Evolutionary conservation across 345 rosid species (phyloP).

Genomic region (Limnanthes douglasii): DNA sequence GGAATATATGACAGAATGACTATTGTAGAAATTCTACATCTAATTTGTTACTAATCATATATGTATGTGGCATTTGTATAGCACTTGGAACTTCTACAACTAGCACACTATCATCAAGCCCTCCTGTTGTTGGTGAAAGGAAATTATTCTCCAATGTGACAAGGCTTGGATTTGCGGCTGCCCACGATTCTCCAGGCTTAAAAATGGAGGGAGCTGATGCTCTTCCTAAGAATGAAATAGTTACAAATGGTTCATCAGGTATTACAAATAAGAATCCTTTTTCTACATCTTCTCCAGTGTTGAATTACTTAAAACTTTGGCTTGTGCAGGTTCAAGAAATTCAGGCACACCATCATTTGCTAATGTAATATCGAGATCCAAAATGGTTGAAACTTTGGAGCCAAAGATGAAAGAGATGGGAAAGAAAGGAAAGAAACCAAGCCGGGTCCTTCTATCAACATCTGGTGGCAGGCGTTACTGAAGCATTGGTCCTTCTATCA

Average conservation of each 20-base stretch:
- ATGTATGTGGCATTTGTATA: too few species aligned
- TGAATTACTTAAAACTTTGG: neutral
- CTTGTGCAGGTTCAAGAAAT: conserved; percentile 31
- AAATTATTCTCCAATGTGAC: conserved; percentile 71
- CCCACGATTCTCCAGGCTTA: conserved; percentile 71
- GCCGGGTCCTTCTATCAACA: conserved; percentile 73
- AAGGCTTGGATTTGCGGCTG: conserved; percentile 90
- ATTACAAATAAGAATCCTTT: neutral
- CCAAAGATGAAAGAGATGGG: conserved; percentile 35
- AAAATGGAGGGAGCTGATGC: conserved; percentile 33
- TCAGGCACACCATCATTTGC: conserved; percentile 59
- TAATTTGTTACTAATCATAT: too few species aligned
- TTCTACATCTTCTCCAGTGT: conserved; percentile 1
- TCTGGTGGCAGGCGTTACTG: conserved; percentile 71
- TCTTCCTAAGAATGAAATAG: conserved; percentile 14
- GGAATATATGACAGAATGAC: too few species aligned
- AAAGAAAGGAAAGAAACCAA: conserved; percentile 66
- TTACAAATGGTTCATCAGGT: conserved; percentile 26
- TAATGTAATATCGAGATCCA: conserved; percentile 42
- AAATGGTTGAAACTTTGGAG: conserved; percentile 21
- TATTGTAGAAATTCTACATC: too few species aligned
- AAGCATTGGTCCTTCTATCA: too few species aligned
- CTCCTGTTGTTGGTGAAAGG: conserved; percentile 51
- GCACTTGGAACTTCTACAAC: conserved; percentile 54
- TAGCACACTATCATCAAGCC: conserved; percentile 39